phyloP scores from a whole-genome alignment of 352 stramenopile species.

The Elongisporangium senticosum region DNA sequence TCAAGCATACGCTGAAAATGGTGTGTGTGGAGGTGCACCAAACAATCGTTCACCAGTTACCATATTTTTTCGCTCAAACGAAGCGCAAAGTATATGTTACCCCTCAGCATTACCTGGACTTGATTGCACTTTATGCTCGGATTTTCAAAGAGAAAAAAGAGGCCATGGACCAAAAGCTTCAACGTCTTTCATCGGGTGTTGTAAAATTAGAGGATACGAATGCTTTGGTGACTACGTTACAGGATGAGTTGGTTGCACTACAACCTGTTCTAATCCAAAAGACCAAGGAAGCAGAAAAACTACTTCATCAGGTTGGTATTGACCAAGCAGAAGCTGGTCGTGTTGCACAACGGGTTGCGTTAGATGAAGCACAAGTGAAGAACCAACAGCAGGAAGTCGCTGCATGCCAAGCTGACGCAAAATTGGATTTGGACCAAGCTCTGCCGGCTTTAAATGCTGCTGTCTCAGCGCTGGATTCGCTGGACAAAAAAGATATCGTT shows the following conservation, averaged over 20 bases:
- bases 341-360: slow-evolving; percentile 44
- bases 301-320: slow-evolving; percentile 55
- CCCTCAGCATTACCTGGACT: slow-evolving; percentile 87
- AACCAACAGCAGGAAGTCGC: slow-evolving; percentile 58
- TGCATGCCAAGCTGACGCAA: slow-evolving; percentile 60
- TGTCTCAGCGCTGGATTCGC: slow-evolving; percentile 64
- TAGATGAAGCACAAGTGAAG: slow-evolving; percentile 61
- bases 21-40: slow-evolving; percentile 60
- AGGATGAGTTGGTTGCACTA: slow-evolving; percentile 78
- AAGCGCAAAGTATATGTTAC: slow-evolving; percentile 55
- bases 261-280: slow-evolving; percentile 72
- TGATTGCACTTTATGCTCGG: slow-evolving; percentile 83
- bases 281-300: slow-evolving; percentile 47
- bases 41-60: slow-evolving; percentile 14
- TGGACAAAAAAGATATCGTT: slow-evolving; percentile 86
- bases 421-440: slow-evolving; percentile 65
- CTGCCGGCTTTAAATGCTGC: slow-evolving; percentile 72
- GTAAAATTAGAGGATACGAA: slow-evolving; percentile 76
- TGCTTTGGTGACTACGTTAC: slow-evolving; percentile 44
- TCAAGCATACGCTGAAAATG: slow-evolving; percentile 22
- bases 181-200: slow-evolving; percentile 52
- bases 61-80: slow-evolving; percentile 26
- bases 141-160: slow-evolving; percentile 60
- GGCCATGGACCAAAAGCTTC: slow-evolving; percentile 34
- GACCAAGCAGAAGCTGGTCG: slow-evolving; percentile 48